Percentiles rank a stretch among this genome's conserved stretches.
Conservation (phyloP, 2,329 filamentous ascomycete genomes). For the Botryotinia globosa region DNA sequence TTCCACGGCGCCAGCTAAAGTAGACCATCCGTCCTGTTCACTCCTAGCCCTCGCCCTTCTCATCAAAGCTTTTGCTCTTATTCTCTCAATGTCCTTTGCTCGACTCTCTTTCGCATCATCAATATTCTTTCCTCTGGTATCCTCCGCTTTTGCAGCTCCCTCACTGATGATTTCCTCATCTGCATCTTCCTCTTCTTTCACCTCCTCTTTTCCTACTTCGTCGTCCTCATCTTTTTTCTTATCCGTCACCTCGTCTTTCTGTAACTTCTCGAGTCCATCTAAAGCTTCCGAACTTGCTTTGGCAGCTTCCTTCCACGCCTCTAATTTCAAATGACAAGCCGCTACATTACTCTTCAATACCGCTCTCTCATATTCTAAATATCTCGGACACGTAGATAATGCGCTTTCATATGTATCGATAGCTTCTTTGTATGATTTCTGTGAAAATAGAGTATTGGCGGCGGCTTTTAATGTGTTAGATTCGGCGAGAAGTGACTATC, state of each 20-base stretch:
- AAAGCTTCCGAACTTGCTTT: slow-evolving; percentile 70
- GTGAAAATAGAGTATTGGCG: slow-evolving; percentile 77
- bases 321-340: slow-evolving; percentile 80
- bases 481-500: slow-evolving; percentile 64
- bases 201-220: slow-evolving; percentile 50
- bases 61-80: slow-evolving; percentile 79
- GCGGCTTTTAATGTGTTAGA: slow-evolving; percentile 70
- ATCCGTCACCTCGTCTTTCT: slow-evolving; percentile 37
- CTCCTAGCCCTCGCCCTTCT: slow-evolving; percentile 47
- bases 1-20: slow-evolving; percentile 70
- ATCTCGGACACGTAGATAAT: slow-evolving; percentile 72
- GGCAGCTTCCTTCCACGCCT: slow-evolving; percentile 81
- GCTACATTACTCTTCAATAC: slow-evolving; percentile 86
- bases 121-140: slow-evolving; percentile 38
- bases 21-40: slow-evolving; percentile 73
- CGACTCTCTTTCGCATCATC: slow-evolving; percentile 63
- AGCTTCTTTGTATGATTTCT: slow-evolving; percentile 69
- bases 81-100: slow-evolving; percentile 76
- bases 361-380: slow-evolving; percentile 83
- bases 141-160: slow-evolving; percentile 52
- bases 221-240: slow-evolving; percentile 42
- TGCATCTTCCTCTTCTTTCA: slow-evolving; percentile 43
- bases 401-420: slow-evolving; percentile 82
- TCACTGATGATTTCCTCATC: slow-evolving; percentile 61
- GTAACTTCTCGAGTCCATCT: slow-evolving; percentile 65